phyloP scores from a whole-genome alignment of 768 basidiomycete species.

The Leccinum ochraceum region DNA sequence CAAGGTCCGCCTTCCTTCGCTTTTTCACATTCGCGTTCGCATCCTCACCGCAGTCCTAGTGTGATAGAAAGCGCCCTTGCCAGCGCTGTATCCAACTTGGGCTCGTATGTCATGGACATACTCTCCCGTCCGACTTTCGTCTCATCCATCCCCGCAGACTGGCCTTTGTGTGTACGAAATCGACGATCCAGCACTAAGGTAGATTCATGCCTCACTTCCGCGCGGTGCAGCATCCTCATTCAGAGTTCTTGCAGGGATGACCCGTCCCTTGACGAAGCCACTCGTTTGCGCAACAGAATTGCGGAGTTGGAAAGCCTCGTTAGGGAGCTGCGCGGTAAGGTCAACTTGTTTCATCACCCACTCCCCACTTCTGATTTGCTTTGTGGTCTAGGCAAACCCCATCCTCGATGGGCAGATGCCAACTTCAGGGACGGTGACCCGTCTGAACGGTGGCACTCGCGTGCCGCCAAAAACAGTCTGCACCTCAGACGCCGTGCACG shows the following conservation, averaged over 20 bases:
- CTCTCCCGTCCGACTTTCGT: background rate
- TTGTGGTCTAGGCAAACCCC: constrained; percentile 66
- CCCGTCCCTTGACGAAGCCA: constrained; percentile 84
- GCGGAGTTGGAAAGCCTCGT: constrained; percentile 93
- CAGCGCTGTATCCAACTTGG: constrained; percentile 89
- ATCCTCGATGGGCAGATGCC: constrained; percentile 83
- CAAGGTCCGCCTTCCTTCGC: constrained; percentile 54
- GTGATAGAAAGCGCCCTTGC: constrained; percentile 90
- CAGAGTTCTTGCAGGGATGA: constrained; percentile 59
- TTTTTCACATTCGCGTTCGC: background rate
- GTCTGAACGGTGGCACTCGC: constrained; percentile 84
- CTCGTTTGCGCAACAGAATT: constrained; percentile 81
- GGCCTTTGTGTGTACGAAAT: constrained; percentile 95
- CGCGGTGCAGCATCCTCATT: background rate
- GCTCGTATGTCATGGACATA: constrained; percentile 49
- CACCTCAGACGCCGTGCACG: constrained; percentile 42
- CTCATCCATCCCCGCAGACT: constrained; percentile 49
- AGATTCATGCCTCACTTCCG: constrained; percentile 4
- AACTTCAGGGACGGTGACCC: constrained; percentile 80
- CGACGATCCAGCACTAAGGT: constrained; percentile 85
- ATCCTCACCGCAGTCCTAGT: constrained; percentile 39
- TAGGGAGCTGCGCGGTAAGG: constrained; percentile 76
- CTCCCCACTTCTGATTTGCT: constrained; percentile 11
- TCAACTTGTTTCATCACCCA: constrained; percentile 14
- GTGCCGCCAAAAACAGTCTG: constrained; percentile 67